Evolutionary conservation across 352 stramenopile species (phyloP), one percentile per base, ranked within the genome.

Genomic region (Phytophthora quininea): DNA sequence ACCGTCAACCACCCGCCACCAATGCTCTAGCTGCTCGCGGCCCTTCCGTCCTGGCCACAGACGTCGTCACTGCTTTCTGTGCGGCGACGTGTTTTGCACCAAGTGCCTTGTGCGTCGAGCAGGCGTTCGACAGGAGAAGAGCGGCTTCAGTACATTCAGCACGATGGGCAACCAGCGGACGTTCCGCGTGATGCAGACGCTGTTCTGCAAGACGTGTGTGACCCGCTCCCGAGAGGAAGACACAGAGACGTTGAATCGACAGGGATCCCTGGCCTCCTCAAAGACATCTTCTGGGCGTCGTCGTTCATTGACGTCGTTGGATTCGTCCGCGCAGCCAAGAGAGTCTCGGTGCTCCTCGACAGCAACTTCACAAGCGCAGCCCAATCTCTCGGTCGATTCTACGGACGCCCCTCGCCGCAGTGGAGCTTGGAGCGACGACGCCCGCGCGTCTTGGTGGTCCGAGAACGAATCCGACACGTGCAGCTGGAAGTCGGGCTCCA

Each of bases 41-140:
- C 58, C 68, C 6, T 95, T 95, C 56, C 71, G 76, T 32, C 61
- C 75, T 47, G 82, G 74, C 24, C 82, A 85, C 24, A 74, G 78
- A 29, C 84, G 87, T 27, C 80, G 86, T 47, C 82, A 92, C 58
- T 95, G 87, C 53, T 84, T 84, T 1, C 64, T 93, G 48, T 95
- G 87, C 47, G 83, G 86, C 8, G 84, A 92, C 35, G 77, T 91
- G 8, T 86, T 91, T 46, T 95, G 86, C 73, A 63, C 75, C 53
- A 92, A 91, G 64, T 95, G 86, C 48, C 65, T 86, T 45, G 64
- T 92, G 50, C 77, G 74, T 56, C 81, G 83, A 54, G 76, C 81
- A 32, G 76, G 73, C 9, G 67, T 73, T 54, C 62, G 67, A 42
- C 71, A 73, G 27, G 65, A 79, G 7, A 71, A 69, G 32, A 69